Conservation (phyloP, 495 filamentous ascomycete genomes). For the Neurospora sp. region DNA sequence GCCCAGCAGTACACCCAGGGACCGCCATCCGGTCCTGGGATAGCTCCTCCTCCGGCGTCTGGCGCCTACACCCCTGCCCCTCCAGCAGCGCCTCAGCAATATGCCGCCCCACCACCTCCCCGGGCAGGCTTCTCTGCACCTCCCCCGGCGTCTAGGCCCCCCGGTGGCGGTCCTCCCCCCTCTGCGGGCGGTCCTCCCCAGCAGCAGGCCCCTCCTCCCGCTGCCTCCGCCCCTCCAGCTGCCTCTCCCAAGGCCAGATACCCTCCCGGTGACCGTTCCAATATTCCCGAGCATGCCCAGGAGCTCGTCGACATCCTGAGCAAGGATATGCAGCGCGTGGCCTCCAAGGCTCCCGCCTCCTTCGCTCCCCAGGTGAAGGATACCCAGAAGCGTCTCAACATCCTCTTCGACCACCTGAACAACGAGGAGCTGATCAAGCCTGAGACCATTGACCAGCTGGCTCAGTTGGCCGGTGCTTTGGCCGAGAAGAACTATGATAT, state of each 20-base stretch:
- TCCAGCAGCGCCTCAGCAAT: conserved; percentile 5
- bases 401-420: conserved; percentile 93
- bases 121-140: conserved; percentile 24
- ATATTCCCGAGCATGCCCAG: conserved; percentile 68
- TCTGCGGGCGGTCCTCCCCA: conserved; percentile 32
- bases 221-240: conserved; percentile 34
- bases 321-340: conserved; percentile 79
- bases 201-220: conserved; percentile 34
- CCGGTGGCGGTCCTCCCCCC: conserved; percentile 41
- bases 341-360: conserved; percentile 64
- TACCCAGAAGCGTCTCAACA: conserved; percentile 80
- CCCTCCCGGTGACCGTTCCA: conserved; percentile 80
- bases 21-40: conserved; percentile 16
- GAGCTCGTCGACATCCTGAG: conserved; percentile 74
- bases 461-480: conserved; percentile 55
- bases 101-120: conserved; percentile 16
- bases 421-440: conserved; percentile 81
- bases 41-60: conserved; percentile 33
- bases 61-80: conserved; percentile 53
- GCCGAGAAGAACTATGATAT: conserved; percentile 62
- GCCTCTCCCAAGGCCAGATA: conserved; percentile 46
- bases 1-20: conserved; percentile 38
- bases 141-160: conserved; percentile 22
- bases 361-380: conserved; percentile 84
- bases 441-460: conserved; percentile 61